Base-by-base conservation (phyloP, 2,329 filamentous ascomycete species). In the Penicillium brevicompactum region DNA sequence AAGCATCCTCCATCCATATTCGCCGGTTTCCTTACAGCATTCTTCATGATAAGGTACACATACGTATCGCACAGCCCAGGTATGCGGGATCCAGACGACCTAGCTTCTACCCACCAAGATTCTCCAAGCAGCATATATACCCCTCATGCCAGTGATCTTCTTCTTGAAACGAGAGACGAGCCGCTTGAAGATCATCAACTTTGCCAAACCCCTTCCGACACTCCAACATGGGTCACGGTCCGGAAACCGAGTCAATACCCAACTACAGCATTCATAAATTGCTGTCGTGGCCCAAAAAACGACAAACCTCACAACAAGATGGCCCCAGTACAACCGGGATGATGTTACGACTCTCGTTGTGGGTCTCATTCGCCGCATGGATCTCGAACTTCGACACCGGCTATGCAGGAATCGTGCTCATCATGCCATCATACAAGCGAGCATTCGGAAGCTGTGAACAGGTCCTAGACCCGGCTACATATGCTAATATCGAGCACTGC, bases 351-450 rank as follows among this genome's bases (percentile, higher is more conserved):
- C 38, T 66, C 5, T 60, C 63, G 13, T 14, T 66, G 37, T 65
- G 60, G 60, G 58, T 65, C 3, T 50, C 63, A 0, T 64, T 65
- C 42, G 55, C 63, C 9, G 63, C 61, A 7, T 66, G 62, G 62
- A 63, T 66, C 10, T 43, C 57, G 10, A 67, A 66, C 37, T 67
- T 67, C 32, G 65, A 67, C 47, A 59, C 61, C 16, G 65, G 63
- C 8, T 67, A 66, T 27, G 46, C 61, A 1, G 65, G 65, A 3
- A 62, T 59, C 3, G 57, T 67, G 2, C 32, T 67, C 11, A 62
- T 67, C 27, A 67, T 67, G 65, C 62, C 61, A 10, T 60, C 65
- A 14, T 67, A 65, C 34, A 55, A 55, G 22, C 58, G 51, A 32
- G 55, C 65, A 16, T 67, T 67, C 27, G 65, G 65, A 13, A 62